Evolutionary conservation across 148 eudicot species (phyloP), one percentile per base, ranked within the genome.

Genomic region (Tetragonia tetragonoides): DNA sequence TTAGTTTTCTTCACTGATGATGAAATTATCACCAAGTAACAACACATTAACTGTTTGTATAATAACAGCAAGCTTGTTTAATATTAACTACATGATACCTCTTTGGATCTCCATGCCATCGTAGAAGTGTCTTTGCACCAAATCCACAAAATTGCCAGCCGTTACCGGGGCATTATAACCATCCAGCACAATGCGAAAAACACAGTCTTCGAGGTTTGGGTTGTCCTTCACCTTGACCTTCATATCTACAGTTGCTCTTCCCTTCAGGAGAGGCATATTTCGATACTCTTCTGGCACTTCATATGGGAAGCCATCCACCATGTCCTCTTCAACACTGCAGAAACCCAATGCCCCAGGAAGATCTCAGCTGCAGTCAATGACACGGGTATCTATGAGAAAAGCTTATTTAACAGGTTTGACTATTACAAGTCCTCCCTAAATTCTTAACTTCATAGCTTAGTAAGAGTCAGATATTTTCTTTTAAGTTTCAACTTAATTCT

Each of bases 301-400:
- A 59, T 87, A 95, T 8, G 97, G 99, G 83, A 95, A 95, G 78
- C 93, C 94, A 83, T 89, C 99, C 68, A 95, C 93, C 99, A 95
- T 95, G 80, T 95, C 97, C 91, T 95, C 99, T 95, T 95, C 99
- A 89, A 95, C 99, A 88, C 99, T 95, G 99, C 99, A 90, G 92
- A 93, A 95, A 95, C 74, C 93, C 94, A 95, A 93, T 91, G 92
- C 94, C 97, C 95, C 92, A 94, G 85, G 97, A 94, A 94, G 93
- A 94, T 94, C 99, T 95, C 99, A 95, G 99, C 99, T 95, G 99
- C 95, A 95, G 97, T 93, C 95, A 93, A 90, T 93, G 78, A 91
- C 84, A 90, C 87, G 87, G 89, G 85, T 83, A 82, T 88, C 95
- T 90, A 95, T 93, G 93, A 95, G 97, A 90, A 79, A 66, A 66